phyloP scores from a whole-genome alignment of 2,329 filamentous ascomycete genomes.

The Fusarium sulawesiense region DNA sequence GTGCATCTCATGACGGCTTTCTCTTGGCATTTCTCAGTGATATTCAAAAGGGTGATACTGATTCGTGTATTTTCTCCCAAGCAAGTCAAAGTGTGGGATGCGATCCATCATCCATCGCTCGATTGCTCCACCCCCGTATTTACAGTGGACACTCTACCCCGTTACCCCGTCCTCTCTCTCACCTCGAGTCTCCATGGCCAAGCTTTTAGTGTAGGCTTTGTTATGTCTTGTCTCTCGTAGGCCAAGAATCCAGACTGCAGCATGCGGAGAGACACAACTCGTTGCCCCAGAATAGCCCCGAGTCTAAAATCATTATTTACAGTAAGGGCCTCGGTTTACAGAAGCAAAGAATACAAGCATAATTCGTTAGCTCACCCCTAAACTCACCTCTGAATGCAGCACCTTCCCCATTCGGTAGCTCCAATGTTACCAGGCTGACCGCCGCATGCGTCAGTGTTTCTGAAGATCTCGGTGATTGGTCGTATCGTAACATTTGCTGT shows the following conservation, averaged over 20 bases:
- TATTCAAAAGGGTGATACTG: accelerated
- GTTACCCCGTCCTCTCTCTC: background rate
- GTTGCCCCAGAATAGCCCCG: background rate
- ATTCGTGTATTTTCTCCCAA: background rate
- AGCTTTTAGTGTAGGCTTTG: background rate
- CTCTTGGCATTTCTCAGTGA: background rate
- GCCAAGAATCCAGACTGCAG: background rate
- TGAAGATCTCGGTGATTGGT: background rate
- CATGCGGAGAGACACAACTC: background rate
- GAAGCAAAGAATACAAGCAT: background rate
- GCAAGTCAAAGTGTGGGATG: background rate
- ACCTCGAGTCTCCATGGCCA: background rate
- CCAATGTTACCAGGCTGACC: background rate
- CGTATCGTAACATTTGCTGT: background rate
- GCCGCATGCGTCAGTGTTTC: background rate
- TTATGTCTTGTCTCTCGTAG: background rate
- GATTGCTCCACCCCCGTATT: background rate
- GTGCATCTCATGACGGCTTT: background rate
- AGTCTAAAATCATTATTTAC: background rate
- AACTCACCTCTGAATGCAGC: background rate
- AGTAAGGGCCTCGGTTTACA: background rate
- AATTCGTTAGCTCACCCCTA: background rate
- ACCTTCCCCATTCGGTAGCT: background rate
- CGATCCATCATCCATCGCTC: background rate
- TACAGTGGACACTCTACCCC: background rate